Evolutionary conservation across 768 basidiomycete genomes (phyloP).

Genomic region (Tulasnella sp.): DNA sequence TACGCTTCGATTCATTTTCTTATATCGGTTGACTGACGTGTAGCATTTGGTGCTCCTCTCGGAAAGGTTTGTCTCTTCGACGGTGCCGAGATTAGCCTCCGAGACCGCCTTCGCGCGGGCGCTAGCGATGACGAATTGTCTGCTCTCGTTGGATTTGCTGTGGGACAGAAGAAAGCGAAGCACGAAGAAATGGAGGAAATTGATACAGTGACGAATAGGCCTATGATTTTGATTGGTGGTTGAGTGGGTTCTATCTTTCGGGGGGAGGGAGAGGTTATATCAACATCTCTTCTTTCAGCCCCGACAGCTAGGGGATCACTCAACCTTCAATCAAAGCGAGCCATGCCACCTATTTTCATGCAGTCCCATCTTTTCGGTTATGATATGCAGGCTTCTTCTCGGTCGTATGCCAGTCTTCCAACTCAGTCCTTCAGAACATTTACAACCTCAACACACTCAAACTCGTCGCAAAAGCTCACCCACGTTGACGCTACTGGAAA

Average conservation of each 20-base stretch:
- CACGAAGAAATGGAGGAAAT: conserved; percentile 81
- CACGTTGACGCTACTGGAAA: conserved; percentile 66
- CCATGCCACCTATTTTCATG: not conserved
- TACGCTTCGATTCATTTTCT: conserved; percentile 24
- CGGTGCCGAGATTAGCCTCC: conserved; percentile 71
- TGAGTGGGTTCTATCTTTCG: conserved; percentile 32
- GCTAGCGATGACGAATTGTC: conserved; percentile 57
- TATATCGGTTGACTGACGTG: not conserved
- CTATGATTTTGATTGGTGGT: conserved; percentile 93
- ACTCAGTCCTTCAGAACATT: not conserved
- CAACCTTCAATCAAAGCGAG: not conserved
- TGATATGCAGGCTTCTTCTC: not conserved
- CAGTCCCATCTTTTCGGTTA: not conserved
- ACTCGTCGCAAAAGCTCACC: conserved; percentile 38
- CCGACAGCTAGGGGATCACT: not conserved
- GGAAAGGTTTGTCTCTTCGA: conserved; percentile 79
- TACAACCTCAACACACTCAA: not conserved
- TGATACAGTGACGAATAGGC: conserved; percentile 65
- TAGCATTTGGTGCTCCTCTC: not conserved
- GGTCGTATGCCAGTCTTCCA: not conserved
- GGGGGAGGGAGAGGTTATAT: not conserved
- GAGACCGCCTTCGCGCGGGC: conserved; percentile 61
- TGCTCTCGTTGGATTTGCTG: conserved; percentile 52
- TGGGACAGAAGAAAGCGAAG: conserved; percentile 65
- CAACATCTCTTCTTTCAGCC: not conserved